Conservation (phyloP, 2,329 filamentous ascomycete genomes). For the Colletotrichum ledebouriae region DNA sequence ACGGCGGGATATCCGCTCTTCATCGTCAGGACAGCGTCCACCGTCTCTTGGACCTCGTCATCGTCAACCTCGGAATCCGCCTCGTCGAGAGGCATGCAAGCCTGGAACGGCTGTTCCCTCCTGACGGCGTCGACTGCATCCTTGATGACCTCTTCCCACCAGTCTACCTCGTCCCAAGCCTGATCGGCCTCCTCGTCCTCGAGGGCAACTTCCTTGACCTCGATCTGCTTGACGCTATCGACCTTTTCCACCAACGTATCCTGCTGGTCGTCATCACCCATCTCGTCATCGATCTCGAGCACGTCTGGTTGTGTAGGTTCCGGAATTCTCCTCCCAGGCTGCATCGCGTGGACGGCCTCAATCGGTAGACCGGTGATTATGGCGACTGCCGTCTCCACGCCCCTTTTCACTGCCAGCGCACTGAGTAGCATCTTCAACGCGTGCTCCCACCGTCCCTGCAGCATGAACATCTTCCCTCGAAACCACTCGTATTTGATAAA, state of each 20-base stretch:
- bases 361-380: constrained; percentile 34
- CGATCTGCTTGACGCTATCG: constrained; percentile 1
- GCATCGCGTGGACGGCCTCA: constrained; percentile 27
- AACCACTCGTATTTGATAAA: constrained; percentile 41
- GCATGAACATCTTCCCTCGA: constrained; percentile 42
- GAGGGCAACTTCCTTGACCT: constrained; percentile 7
- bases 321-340: constrained; percentile 8
- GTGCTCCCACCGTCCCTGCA: constrained; percentile 39
- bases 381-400: constrained; percentile 27
- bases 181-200: background rate
- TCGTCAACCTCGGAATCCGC: constrained; percentile 40
- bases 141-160: constrained; percentile 40
- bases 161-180: constrained; percentile 37
- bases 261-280: background rate
- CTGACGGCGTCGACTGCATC: constrained; percentile 40
- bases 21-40: constrained; percentile 35
- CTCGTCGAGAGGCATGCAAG: constrained; percentile 37
- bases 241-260: background rate
- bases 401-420: constrained; percentile 35
- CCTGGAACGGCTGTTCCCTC: constrained; percentile 35
- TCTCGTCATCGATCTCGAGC: background rate
- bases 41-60: constrained; percentile 36
- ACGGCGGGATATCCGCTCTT: constrained; percentile 34
- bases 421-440: constrained; percentile 40
- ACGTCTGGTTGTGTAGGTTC: constrained; percentile 4